Evolutionary conservation across 73 alveolate species (phyloP).

Genomic region (Paramecium sonneborni): DNA sequence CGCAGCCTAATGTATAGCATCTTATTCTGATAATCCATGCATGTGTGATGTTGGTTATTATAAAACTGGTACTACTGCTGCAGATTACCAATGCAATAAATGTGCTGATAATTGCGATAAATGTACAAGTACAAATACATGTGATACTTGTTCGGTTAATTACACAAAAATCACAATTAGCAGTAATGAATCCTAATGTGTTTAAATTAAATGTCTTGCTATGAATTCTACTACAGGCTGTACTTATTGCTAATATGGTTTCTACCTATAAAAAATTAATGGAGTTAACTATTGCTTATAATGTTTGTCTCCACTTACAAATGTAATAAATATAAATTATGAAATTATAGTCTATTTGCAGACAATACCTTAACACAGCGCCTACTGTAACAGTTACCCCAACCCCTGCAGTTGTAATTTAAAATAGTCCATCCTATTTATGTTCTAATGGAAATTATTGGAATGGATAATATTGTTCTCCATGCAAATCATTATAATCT

Average conservation of each 20-base stretch:
- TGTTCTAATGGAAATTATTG: not conserved
- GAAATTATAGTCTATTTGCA: not conserved
- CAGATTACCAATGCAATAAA: not conserved
- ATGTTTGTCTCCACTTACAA: not conserved
- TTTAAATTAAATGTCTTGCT: not conserved
- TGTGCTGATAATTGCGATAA: not conserved
- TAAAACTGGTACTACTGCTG: not conserved
- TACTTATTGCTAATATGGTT: not conserved
- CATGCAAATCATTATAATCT: not conserved
- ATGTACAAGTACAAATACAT: not conserved
- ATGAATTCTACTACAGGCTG: not conserved
- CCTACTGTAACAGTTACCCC: not conserved
- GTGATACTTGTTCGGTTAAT: not conserved
- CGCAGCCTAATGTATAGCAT: not conserved
- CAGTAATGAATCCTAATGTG: not conserved
- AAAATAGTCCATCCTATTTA: not conserved
- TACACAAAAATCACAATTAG: not conserved
- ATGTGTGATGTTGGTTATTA: not conserved
- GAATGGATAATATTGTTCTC: not conserved
- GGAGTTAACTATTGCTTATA: not conserved
- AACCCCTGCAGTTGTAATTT: not conserved
- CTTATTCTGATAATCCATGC: not conserved
- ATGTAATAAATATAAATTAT: not conserved
- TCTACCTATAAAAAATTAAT: not conserved
- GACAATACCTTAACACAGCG: not conserved